These are phyloP conservation scores for Euphrasia arctica DNA, from an alignment of 305 asterid genomes.

Conservation along the genomic window DNA sequence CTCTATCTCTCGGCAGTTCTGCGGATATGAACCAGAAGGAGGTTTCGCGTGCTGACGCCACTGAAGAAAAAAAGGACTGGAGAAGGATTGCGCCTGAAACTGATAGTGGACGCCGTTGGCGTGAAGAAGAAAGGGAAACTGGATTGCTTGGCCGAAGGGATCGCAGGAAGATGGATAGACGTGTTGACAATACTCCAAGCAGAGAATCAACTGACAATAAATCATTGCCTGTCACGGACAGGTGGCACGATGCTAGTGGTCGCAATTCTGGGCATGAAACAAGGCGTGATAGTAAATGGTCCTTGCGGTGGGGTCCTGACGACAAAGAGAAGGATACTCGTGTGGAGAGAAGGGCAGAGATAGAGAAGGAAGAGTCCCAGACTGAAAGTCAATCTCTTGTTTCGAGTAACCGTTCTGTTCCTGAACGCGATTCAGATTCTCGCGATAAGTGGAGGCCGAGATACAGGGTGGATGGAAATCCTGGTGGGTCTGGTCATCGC, in stretches of 20 bases:
- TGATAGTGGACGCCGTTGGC: conserved; percentile 98
- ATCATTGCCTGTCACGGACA: conserved; percentile 58
- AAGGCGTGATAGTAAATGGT: conserved; percentile 94
- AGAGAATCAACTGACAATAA: conserved; percentile 70
- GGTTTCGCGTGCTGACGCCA: conserved; percentile 66
- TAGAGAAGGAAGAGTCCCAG: conserved; percentile 75
- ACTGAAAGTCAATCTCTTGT: conserved; percentile 59
- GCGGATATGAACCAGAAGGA: conserved; percentile 81
- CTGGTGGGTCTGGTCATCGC: conserved; percentile 67
- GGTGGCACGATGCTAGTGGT: conserved; percentile 69
- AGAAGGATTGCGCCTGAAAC: conserved; percentile 60
- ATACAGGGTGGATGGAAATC: conserved; percentile 85
- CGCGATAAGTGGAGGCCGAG: conserved; percentile 99
- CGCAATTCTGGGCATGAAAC: conserved; percentile 77
- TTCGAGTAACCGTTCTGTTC: conserved; percentile 49
- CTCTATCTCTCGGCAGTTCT: conserved; percentile 83
- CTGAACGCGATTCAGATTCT: conserved; percentile 84
- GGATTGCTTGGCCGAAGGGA: conserved; percentile 93
- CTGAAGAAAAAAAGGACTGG: conserved; percentile 89
- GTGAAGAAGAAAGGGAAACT: conserved; percentile 99
- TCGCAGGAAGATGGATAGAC: conserved; percentile 85
- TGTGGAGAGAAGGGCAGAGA: conserved; percentile 62
- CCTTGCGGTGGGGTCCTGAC: conserved; percentile 97
- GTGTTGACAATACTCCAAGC: conserved; percentile 60
- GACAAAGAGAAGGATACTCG: conserved; percentile 88